These are phyloP conservation scores for Saccharomycopsis sp. DNA, from an alignment of 805 yeast species.

Conservation along the genomic window DNA sequence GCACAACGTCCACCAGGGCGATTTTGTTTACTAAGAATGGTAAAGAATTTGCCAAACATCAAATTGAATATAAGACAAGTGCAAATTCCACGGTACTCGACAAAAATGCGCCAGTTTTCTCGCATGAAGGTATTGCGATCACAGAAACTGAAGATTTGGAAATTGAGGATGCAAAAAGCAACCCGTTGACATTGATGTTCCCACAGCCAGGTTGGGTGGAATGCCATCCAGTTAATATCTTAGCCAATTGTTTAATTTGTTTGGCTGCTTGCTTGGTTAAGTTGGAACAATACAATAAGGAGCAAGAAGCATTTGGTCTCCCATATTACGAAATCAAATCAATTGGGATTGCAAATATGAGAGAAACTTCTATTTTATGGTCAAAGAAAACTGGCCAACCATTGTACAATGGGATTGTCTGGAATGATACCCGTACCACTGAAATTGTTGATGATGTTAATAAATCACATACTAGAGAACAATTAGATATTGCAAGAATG, in stretches of 20 bases:
- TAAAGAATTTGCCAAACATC: conserved; percentile 77
- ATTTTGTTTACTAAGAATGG: conserved; percentile 72
- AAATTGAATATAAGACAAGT: conserved; percentile 78
- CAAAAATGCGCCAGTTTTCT: conserved; percentile 43
- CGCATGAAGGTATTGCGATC: conserved; percentile 70
- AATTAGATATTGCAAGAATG: conserved; percentile 49
- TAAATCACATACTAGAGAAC: conserved; percentile 44
- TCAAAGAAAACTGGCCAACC: conserved; percentile 76
- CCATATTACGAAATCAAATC: conserved; percentile 58
- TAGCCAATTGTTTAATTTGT: conserved; percentile 77
- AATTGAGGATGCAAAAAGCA: conserved; percentile 44
- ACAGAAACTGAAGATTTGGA: conserved; percentile 47
- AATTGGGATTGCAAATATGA: conserved; percentile 90
- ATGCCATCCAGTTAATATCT: conserved; percentile 78
- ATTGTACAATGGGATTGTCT: conserved; percentile 81
- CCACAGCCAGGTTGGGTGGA: conserved; percentile 93
- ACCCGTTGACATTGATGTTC: conserved; percentile 58
- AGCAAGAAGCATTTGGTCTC: conserved; percentile 34
- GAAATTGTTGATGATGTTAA: conserved; percentile 59
- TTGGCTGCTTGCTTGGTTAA: conserved; percentile 56
- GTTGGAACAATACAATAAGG: conserved; percentile 50
- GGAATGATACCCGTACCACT: conserved; percentile 91
- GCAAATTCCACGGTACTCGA: conserved; percentile 40
- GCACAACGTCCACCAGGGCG: conserved; percentile 88
- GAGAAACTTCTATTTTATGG: conserved; percentile 92